Evolutionary conservation across 305 asterid genomes (phyloP).

Genomic region (Nicotiana rustica): DNA sequence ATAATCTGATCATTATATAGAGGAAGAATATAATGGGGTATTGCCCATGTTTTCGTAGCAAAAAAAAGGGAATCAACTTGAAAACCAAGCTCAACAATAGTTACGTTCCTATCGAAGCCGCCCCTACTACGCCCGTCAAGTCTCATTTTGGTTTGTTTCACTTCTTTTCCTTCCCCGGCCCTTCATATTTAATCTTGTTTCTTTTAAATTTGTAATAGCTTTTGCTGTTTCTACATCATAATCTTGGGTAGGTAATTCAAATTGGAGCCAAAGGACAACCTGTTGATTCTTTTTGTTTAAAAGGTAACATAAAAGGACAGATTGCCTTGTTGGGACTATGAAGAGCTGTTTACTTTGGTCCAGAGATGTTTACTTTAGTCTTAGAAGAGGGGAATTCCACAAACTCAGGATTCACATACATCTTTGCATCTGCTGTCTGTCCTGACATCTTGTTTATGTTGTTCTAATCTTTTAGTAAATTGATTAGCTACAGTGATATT

Average conservation of each 20-base stretch:
- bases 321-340: not conserved
- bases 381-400: not conserved
- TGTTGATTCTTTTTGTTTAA: too few relatives aligned
- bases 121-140: not conserved
- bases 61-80: conserved; percentile 10
- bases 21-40: conserved; percentile 39
- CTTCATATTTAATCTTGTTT: not conserved
- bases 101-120: not conserved
- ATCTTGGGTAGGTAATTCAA: not conserved
- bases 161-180: not conserved
- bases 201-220: not conserved
- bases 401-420: not conserved
- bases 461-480: not conserved
- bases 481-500: not conserved
- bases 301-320: not conserved
- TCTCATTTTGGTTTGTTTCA: conserved; percentile 14
- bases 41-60: conserved; percentile 47
- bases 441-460: not conserved
- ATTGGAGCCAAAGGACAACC: not conserved
- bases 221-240: not conserved
- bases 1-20: too few relatives aligned
- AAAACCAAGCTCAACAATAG: conserved; percentile 13
- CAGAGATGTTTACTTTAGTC: not conserved
- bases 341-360: not conserved
- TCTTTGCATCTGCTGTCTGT: not conserved